Percentiles rank a stretch among this genome's conserved stretches.
Conservation (phyloP, 1,284 basidiomycete genomes). For the Apiotrichum veenhuisii region DNA sequence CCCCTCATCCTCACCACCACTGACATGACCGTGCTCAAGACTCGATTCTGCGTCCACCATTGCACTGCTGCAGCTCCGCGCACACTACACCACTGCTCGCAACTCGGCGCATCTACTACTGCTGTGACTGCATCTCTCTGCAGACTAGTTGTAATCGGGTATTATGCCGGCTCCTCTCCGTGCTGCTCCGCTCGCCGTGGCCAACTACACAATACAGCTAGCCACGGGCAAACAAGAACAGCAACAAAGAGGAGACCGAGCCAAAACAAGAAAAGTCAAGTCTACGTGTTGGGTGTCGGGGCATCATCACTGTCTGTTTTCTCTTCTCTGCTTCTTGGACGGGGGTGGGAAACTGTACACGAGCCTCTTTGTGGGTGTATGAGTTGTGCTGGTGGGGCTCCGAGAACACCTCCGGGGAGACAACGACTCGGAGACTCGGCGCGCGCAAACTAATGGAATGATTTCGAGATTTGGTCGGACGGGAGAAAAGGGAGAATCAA, state of each 20-base stretch:
- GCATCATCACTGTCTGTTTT: conserved; percentile 9
- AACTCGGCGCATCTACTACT: conserved; percentile 2
- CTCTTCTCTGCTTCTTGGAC: conserved; percentile 8
- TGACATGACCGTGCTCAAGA: too few species aligned
- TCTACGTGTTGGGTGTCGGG: conserved; percentile 3
- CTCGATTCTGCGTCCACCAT: too few species aligned
- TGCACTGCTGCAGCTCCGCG: too few species aligned
- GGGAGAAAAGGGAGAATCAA: neutral
- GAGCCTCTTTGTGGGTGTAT: neutral
- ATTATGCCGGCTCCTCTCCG: neutral
- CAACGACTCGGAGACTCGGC: neutral
- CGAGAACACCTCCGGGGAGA: neutral
- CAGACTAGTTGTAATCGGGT: conserved; percentile 6
- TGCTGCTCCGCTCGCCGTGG: neutral
- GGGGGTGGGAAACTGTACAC: conserved; percentile 4
- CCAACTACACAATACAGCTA: neutral
- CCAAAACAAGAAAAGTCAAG: neutral
- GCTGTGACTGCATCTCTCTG: conserved; percentile 6
- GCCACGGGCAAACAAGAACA: neutral
- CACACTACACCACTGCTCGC: too few species aligned
- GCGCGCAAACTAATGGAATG: conserved; percentile 1
- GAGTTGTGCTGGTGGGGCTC: neutral
- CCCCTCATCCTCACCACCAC: neutral
- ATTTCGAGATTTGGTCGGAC: neutral
- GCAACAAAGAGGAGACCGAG: neutral